phyloP scores from a whole-genome alignment of 2,329 filamentous ascomycete species.

The Daldinia sp. region DNA sequence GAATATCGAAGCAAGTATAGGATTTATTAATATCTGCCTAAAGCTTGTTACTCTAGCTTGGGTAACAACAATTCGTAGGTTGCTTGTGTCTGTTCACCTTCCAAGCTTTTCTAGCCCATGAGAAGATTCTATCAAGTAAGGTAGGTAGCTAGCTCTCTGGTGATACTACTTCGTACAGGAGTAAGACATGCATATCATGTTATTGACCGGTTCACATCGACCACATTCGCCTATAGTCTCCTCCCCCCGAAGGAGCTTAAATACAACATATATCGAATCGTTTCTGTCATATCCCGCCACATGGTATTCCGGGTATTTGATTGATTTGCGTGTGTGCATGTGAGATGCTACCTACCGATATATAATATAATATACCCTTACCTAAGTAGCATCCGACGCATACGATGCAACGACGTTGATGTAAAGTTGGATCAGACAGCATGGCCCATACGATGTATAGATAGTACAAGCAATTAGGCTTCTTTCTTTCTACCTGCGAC shows the following conservation, averaged over 20 bases:
- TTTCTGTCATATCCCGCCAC: constrained; percentile 27
- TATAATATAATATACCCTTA: neutral
- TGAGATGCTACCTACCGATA: constrained; percentile 16
- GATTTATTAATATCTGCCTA: constrained; percentile 7
- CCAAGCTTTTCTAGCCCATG: neutral
- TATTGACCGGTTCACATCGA: constrained; percentile 18
- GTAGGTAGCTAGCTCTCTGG: neutral
- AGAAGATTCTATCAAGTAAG: neutral
- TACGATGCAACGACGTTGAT: constrained; percentile 18
- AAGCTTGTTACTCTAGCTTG: constrained; percentile 6
- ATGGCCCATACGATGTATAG: neutral
- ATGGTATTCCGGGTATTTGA: constrained; percentile 35
- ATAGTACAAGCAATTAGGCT: neutral
- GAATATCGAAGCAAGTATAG: constrained; percentile 1
- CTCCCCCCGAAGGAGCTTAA: constrained; percentile 8
- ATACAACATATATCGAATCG: constrained; percentile 30
- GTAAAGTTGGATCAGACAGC: constrained; percentile 12
- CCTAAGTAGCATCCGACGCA: constrained; percentile 27
- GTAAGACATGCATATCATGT: constrained; percentile 12
- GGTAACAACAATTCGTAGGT: constrained; percentile 7
- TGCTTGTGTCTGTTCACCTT: constrained; percentile 8
- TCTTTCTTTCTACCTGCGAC: constrained; percentile 21
- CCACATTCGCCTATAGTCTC: constrained; percentile 11
- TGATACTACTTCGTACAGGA: constrained; percentile 6
- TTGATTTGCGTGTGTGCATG: constrained; percentile 7